Base-by-base conservation (phyloP, 75 land plant genomes). In the Selaginella tamariscina region DNA sequence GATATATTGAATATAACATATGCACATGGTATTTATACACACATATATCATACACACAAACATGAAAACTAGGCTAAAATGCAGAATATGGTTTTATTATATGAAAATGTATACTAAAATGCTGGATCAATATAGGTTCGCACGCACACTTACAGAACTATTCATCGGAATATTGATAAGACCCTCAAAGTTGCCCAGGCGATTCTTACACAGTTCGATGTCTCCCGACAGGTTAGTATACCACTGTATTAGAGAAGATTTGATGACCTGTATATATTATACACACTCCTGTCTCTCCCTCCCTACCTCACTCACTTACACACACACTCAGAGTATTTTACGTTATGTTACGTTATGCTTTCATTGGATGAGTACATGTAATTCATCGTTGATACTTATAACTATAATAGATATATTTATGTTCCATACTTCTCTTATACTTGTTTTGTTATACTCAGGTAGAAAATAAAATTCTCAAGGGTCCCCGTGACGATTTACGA, bases 131-230 rank as follows among this genome's bases (percentile, higher is more conserved):
- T 5, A 5, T 27, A 87, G 96, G 74, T 85, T 29, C 75, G 76
- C 69, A 88, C 92, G 13, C 84, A 91, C 71, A 74, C 88, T 5
- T 79, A 87, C 27, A 59, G 85, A 49, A 83, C 56, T 56, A 92
- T 88, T 27, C 96, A 88, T 56, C 86, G 85, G 68, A 91, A 85
- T 68, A 88, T 91, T 64, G 93, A 85, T 69, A 83, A 73, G 75
- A 83, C 86, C 1, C 56, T 88, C 49, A 88, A 83, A 79, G 68
- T 82, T 18, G 96, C 86, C 0, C 86, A 88, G 49, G 78, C 80
- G 26, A 78, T 91, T 5, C 65, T 88, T 33, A 67, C 74, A 0
- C 92, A 85, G 56, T 88, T 91, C 68, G 86, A 91, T 78, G 82
- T 88, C 33, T 76, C 80, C 32, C 83, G 83, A 31, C 81, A 88